Evolutionary conservation across 305 asterid species (phyloP).

Genomic region (Plantago coronopus): DNA sequence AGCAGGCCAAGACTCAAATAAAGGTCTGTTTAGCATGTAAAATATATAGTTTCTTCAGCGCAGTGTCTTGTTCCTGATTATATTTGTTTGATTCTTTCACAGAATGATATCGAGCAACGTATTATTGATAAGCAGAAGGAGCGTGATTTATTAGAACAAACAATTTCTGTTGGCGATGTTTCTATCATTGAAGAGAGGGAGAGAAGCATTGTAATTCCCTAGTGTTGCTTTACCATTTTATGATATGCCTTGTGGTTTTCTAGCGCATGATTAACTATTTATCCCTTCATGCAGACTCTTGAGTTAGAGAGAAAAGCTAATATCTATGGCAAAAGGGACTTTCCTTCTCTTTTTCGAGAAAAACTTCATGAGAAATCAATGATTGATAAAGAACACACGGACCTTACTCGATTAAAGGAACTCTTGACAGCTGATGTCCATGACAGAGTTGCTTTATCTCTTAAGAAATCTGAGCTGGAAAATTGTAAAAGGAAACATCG

Average conservation of each 20-base stretch:
- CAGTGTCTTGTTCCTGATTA: constrained; percentile 20
- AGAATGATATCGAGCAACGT: constrained; percentile 50
- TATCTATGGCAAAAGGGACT: constrained; percentile 58
- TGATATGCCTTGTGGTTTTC: constrained; percentile 16
- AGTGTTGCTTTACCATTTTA: constrained; percentile 17
- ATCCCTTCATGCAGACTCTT: constrained; percentile 44
- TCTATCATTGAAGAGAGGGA: constrained; percentile 72
- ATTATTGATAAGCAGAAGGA: constrained; percentile 58
- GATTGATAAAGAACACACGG: constrained; percentile 55
- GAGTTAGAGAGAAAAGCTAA: constrained; percentile 67
- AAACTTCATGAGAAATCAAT: constrained; percentile 50
- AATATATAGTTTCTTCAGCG: constrained; percentile 8
- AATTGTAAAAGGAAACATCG: constrained; percentile 64
- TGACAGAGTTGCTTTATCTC: constrained; percentile 69
- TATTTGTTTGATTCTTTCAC: constrained; percentile 22
- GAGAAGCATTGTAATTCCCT: constrained; percentile 49
- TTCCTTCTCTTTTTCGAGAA: constrained; percentile 34
- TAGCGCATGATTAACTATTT: constrained; percentile 24
- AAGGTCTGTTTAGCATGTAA: constrained; percentile 44
- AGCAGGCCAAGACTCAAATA: constrained; percentile 55
- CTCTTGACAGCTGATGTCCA: constrained; percentile 71
- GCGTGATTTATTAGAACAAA: constrained; percentile 55
- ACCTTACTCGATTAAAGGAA: constrained; percentile 59
- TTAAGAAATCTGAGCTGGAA: constrained; percentile 75
- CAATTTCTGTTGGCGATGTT: constrained; percentile 53